Evolutionary conservation across 1,139 yeast genomes (phyloP).

Genomic region (Dujonia santamariae): DNA sequence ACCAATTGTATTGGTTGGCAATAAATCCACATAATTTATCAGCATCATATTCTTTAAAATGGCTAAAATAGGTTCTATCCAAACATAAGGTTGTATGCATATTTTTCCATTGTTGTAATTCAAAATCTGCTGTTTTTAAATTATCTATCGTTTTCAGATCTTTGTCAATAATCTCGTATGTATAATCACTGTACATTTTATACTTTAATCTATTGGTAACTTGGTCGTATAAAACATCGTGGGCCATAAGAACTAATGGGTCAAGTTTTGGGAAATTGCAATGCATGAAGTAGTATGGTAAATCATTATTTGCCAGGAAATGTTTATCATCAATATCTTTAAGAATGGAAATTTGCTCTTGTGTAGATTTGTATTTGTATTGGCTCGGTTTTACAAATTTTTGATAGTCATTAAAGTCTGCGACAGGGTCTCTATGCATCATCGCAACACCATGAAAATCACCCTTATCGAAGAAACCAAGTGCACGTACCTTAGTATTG

Average conservation of each 20-base stretch:
- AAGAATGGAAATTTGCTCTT: slow-evolving; percentile 1
- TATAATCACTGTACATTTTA: slow-evolving; percentile 27
- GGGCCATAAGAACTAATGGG: slow-evolving; percentile 23
- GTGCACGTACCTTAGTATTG: slow-evolving; percentile 7
- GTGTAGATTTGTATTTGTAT: background rate
- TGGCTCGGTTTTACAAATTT: slow-evolving; percentile 8
- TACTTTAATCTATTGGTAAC: slow-evolving; percentile 23
- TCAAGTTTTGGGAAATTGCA: slow-evolving; percentile 40
- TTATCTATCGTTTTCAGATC: slow-evolving; percentile 1
- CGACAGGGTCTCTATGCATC: slow-evolving; percentile 37
- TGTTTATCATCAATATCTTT: slow-evolving; percentile 12
- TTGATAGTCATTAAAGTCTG: slow-evolving; percentile 22
- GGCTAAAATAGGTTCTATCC: slow-evolving; percentile 21
- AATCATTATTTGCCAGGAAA: slow-evolving; percentile 15
- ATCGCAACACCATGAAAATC: slow-evolving; percentile 37
- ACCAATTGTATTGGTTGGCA: slow-evolving; percentile 28
- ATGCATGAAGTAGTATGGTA: slow-evolving; percentile 29
- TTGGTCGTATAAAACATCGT: slow-evolving; percentile 25
- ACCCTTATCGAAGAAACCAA: slow-evolving; percentile 10
- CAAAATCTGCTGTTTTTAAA: slow-evolving; percentile 48
- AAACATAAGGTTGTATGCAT: slow-evolving; percentile 28
- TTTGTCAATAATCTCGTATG: slow-evolving; percentile 7
- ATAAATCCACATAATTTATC: slow-evolving; percentile 25
- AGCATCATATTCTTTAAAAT: slow-evolving; percentile 22
- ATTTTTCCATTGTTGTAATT: slow-evolving; percentile 32